Conservation (phyloP, 805 yeast species). For the Kuraishia ogatae region DNA sequence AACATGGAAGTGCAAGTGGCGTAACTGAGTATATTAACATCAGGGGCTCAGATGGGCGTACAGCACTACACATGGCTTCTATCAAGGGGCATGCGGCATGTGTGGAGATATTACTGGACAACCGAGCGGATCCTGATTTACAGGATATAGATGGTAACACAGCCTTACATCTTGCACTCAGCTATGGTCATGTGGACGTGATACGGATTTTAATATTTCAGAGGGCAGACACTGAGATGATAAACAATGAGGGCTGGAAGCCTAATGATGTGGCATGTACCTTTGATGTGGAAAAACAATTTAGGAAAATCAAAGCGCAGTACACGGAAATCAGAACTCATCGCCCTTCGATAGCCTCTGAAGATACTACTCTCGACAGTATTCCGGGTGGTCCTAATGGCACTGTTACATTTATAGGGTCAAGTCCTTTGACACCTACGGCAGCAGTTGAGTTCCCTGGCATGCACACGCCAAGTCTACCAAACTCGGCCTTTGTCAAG, state of each 20-base stretch:
- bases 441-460: not conserved
- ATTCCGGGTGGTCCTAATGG: not conserved
- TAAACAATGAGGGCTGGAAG: slow-evolving; percentile 55
- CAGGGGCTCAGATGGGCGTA: slow-evolving; percentile 37
- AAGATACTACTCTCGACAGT: not conserved
- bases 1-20: not conserved
- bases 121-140: slow-evolving; percentile 69
- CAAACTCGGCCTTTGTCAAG: not conserved
- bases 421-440: not conserved
- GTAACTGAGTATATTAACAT: slow-evolving; percentile 32
- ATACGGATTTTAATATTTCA: slow-evolving; percentile 41
- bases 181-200: slow-evolving; percentile 54
- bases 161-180: slow-evolving; percentile 77
- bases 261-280: slow-evolving; percentile 55
- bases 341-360: not conserved
- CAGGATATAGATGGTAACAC: slow-evolving; percentile 73
- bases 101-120: slow-evolving; percentile 52
- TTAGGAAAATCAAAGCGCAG: slow-evolving; percentile 19
- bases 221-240: slow-evolving; percentile 36
- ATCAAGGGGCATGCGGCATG: slow-evolving; percentile 53
- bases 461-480: not conserved
- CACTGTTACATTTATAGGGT: not conserved
- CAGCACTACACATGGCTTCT: slow-evolving; percentile 67
- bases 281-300: slow-evolving; percentile 37
- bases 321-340: not conserved